Evolutionary conservation across 768 basidiomycete genomes (phyloP).

Genomic region (Cubamyces lactineus): DNA sequence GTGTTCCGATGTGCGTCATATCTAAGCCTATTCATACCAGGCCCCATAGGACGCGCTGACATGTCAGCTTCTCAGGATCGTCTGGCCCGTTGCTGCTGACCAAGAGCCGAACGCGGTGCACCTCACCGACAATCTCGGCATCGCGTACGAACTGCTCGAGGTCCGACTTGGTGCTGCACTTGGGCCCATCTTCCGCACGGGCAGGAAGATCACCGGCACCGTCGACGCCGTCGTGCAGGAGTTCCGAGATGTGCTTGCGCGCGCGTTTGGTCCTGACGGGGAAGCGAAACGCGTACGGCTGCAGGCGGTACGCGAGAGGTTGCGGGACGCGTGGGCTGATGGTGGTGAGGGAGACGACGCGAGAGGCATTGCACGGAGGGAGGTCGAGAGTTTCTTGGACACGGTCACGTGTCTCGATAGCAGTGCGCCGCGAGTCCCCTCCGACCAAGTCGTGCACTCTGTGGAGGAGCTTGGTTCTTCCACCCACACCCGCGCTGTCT

Average conservation of each 20-base stretch:
- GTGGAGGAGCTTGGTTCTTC: too few relatives aligned
- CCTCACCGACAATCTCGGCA: constrained; percentile 26
- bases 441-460: too few relatives aligned
- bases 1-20: constrained; percentile 11
- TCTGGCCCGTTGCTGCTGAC: constrained; percentile 32
- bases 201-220: constrained; percentile 25
- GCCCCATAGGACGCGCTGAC: neutral
- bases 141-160: constrained; percentile 35
- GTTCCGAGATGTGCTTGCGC: constrained; percentile 21
- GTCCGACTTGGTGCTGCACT: constrained; percentile 26
- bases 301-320: constrained; percentile 11
- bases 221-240: constrained; percentile 30
- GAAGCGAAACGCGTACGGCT: constrained; percentile 30
- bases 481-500: too few relatives aligned
- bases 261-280: constrained; percentile 32
- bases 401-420: too few relatives aligned
- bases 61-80: neutral
- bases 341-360: neutral
- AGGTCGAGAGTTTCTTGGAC: constrained; percentile 9
- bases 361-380: neutral
- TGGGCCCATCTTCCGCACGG: constrained; percentile 3
- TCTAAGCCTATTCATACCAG: too few relatives aligned
- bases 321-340: constrained; percentile 13
- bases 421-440: too few relatives aligned
- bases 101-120: constrained; percentile 30